Percentiles rank a stretch among this genome's conserved stretches.
phyloP scores from a whole-genome alignment of 192 early-diverging fungal genomes.

The Tieghemiomyces parasiticus region DNA sequence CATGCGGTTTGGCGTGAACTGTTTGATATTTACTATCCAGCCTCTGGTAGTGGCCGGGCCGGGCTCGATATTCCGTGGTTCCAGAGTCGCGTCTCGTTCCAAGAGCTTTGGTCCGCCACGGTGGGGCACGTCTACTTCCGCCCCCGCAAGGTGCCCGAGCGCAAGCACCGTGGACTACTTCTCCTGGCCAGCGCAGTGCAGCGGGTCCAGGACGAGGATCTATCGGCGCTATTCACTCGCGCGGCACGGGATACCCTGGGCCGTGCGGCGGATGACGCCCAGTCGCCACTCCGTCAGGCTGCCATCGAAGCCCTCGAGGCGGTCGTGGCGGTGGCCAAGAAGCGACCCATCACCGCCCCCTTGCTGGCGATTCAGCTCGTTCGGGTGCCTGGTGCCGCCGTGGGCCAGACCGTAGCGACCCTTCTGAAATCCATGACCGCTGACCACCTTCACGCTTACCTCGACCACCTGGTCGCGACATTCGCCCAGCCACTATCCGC shows the following conservation, averaged over 20 bases:
- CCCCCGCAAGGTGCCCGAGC: background rate
- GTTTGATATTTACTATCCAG: slow-evolving; percentile 36
- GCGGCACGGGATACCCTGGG: background rate
- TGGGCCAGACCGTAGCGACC: slow-evolving; percentile 63
- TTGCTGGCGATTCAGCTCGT: slow-evolving; percentile 68
- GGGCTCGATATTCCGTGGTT: slow-evolving; percentile 18
- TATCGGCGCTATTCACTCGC: background rate
- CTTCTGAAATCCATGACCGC: slow-evolving; percentile 56
- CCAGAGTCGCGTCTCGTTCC: slow-evolving; percentile 31
- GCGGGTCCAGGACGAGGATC: background rate
- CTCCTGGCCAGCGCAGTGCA: background rate
- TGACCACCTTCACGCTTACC: slow-evolving; percentile 49
- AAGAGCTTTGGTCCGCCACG: slow-evolving; percentile 61
- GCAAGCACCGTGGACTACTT: background rate
- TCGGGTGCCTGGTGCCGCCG: slow-evolving; percentile 57
- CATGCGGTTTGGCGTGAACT: slow-evolving; percentile 71
- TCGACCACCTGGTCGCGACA: slow-evolving; percentile 51
- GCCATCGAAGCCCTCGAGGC: background rate
- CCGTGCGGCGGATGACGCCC: background rate
- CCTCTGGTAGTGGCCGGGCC: slow-evolving; percentile 17
- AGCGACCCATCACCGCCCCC: slow-evolving; percentile 42
- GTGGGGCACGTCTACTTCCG: slow-evolving; percentile 33
- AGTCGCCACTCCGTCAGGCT: background rate
- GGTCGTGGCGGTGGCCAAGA: background rate
- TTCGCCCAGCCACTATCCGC: slow-evolving; percentile 36